These are phyloP conservation scores for Asterophora parasitica DNA, from an alignment of 768 basidiomycete species.

Conservation along the genomic window DNA sequence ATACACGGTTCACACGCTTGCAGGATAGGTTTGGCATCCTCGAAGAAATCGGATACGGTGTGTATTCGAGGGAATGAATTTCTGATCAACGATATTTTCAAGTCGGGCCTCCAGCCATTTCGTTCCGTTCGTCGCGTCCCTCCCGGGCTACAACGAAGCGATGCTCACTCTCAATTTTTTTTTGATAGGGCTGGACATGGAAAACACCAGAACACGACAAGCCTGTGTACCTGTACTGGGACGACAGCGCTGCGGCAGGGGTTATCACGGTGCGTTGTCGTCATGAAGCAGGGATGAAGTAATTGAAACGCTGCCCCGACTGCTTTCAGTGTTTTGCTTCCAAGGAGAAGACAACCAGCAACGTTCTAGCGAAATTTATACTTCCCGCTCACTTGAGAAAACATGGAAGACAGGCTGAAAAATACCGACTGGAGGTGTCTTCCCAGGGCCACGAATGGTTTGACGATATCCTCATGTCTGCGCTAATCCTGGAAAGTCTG, in stretches of 20 bases:
- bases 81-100: slow-evolving; percentile 30
- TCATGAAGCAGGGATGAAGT: background rate
- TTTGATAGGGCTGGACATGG: slow-evolving; percentile 31
- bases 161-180: background rate
- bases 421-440: slow-evolving; percentile 33
- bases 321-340: slow-evolving; percentile 34
- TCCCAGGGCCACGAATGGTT: slow-evolving; percentile 35
- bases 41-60: slow-evolving; percentile 27
- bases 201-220: slow-evolving; percentile 25
- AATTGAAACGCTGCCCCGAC: background rate
- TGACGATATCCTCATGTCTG: slow-evolving; percentile 41
- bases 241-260: slow-evolving; percentile 27
- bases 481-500: slow-evolving; percentile 35
- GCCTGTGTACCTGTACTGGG: slow-evolving; percentile 27
- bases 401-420: slow-evolving; percentile 28
- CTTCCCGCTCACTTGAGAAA: slow-evolving; percentile 29
- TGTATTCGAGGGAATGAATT: slow-evolving; percentile 34
- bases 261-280: slow-evolving; percentile 23
- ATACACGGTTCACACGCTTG: background rate
- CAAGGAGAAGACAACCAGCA: slow-evolving; percentile 29
- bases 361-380: slow-evolving; percentile 35
- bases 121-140: slow-evolving; percentile 23
- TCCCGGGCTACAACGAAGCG: background rate
- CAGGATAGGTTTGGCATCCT: slow-evolving; percentile 27
- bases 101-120: slow-evolving; percentile 29